phyloP scores from a whole-genome alignment of 129 eudicot species.

The Ambrosia trifida region DNA sequence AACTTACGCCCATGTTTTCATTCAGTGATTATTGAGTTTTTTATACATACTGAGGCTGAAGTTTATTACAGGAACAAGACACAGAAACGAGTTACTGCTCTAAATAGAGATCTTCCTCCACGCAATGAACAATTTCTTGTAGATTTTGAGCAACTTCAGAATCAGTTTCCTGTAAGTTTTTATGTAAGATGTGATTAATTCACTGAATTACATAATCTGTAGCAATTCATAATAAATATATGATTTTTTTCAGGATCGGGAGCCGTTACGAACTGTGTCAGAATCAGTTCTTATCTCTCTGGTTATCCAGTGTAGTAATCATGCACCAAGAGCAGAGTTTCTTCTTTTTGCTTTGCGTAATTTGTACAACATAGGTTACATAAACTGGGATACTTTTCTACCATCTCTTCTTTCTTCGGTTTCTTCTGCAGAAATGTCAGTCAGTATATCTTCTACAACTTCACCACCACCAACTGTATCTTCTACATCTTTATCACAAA shows the following conservation, averaged over 20 bases:
- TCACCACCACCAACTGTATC: constrained; percentile 51
- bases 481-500: constrained; percentile 66
- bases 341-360: constrained; percentile 82
- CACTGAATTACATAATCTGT: not conserved
- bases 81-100: constrained; percentile 91
- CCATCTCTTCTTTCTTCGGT: constrained; percentile 92
- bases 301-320: constrained; percentile 87
- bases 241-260: constrained; percentile 70
- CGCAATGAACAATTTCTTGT: constrained; percentile 80
- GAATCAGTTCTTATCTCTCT: constrained; percentile 84
- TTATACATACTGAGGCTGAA: constrained; percentile 21
- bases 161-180: constrained; percentile 73
- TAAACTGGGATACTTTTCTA: constrained; percentile 88
- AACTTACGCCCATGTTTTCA: constrained; percentile 4
- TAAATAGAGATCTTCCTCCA: constrained; percentile 85
- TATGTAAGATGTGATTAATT: not conserved
- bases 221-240: constrained; percentile 17
- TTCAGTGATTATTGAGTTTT: constrained; percentile 9
- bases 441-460: constrained; percentile 50
- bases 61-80: constrained; percentile 72
- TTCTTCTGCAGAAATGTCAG: constrained; percentile 75
- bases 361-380: constrained; percentile 71
- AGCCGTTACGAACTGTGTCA: constrained; percentile 79
- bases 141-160: constrained; percentile 84
- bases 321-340: constrained; percentile 95